Conservation (phyloP, 768 basidiomycete genomes). For the Boletus rufocinnamomeus region DNA sequence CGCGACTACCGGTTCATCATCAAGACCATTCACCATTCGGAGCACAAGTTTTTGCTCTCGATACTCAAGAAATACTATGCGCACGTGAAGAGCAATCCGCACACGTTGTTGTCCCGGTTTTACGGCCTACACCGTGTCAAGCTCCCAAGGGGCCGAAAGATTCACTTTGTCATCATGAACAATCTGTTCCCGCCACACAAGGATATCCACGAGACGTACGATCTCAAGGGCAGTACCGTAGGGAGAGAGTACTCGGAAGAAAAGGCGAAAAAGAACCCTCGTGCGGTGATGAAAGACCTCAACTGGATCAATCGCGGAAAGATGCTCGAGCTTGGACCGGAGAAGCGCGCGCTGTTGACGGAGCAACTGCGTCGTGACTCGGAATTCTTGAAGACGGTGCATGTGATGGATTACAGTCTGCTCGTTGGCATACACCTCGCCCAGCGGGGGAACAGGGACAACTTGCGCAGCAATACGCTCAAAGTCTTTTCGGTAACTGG, state of each 20-base stretch:
- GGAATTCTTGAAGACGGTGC: conserved; percentile 76
- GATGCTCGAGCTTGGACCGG: conserved; percentile 88
- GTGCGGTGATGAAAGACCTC: conserved; percentile 91
- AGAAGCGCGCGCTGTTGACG: conserved; percentile 86
- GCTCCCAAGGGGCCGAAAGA: conserved; percentile 89
- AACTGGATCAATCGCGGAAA: conserved; percentile 90
- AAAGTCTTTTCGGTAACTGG: conserved; percentile 85
- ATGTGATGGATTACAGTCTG: conserved; percentile 97
- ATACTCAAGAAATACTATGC: conserved; percentile 84
- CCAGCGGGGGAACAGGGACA: conserved; percentile 88
- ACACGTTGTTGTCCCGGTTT: conserved; percentile 90
- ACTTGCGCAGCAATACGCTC: conserved; percentile 85
- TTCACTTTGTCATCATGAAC: conserved; percentile 99
- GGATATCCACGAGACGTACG: conserved; percentile 97
- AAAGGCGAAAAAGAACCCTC: conserved; percentile 70
- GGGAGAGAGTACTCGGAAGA: conserved; percentile 88
- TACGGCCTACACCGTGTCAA: conserved; percentile 98
- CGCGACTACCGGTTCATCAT: conserved; percentile 99
- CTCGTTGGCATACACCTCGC: conserved; percentile 94
- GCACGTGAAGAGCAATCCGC: conserved; percentile 88
- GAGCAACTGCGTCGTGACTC: conserved; percentile 90
- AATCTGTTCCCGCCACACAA: conserved; percentile 97
- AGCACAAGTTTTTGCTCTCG: conserved; percentile 89
- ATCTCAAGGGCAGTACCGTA: conserved; percentile 93
- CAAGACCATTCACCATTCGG: conserved; percentile 94